Evolutionary conservation across 1,284 basidiomycete species (phyloP), one percentile per base, ranked within the genome.

Genomic region (Leccinum subrobustum): DNA sequence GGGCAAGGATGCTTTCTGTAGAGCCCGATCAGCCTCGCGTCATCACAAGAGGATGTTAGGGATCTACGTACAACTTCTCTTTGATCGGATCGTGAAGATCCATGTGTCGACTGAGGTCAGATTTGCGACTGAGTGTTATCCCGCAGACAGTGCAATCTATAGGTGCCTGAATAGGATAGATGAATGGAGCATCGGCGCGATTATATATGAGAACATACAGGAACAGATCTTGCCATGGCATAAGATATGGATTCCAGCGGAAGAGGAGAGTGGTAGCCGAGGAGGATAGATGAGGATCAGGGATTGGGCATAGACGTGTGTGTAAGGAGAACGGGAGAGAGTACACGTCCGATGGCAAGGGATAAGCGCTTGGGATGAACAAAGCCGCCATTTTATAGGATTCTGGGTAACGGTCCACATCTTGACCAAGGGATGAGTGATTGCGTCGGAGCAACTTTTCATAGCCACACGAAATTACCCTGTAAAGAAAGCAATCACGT

Each of bases 1-100:
- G 68, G 58, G 48, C 77, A 77, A 6, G 8, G 8, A 42, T 63
- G 37, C 68, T 61, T 75, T 18, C 76, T 77, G 55, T 31, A 6
- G 37, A 25, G 11, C 29, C n/a, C 0, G 1, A 51, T 75, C 51
- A 65, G 59, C 11, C 3, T 42, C 18, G n/a, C 29, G 33, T 25
- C 20, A 16, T 8, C 7, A 4, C 7, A 16, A 23, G 7, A 16
- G 3, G 11, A 42, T n/a, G 33, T 2, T 2, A 18, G 2, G 14
- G 1, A 23, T 55, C 6, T 0, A 65, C 70, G 42, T 52, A 75
- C 70, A 63, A 16, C 0, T 56, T 42, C 1, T 64, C 56, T 44
- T 63, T 67, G 33, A 73, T 62, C 0, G 3, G 0, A 0, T 47
- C 52, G 3, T 74, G 73, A 0, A 39, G 63, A 1, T 25, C 37